phyloP scores from a whole-genome alignment of 2,329 filamentous ascomycete species.

The Colletotrichum sp. region DNA sequence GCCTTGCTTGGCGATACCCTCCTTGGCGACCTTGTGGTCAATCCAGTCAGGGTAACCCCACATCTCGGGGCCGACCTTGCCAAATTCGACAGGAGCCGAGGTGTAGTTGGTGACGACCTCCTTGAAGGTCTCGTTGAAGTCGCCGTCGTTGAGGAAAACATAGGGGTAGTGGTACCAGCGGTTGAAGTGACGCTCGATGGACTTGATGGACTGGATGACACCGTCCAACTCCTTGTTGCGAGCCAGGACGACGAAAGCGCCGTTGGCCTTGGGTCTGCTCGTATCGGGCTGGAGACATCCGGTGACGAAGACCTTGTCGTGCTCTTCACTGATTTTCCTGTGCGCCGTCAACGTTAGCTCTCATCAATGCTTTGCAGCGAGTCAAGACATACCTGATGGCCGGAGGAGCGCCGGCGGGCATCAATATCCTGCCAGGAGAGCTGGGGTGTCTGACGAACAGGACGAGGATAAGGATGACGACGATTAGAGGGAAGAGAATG shows the following conservation, averaged over 20 bases:
- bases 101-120: conserved; percentile 89
- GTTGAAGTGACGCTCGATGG: conserved; percentile 98
- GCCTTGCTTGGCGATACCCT: conserved; percentile 95
- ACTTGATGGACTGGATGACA: conserved; percentile 96
- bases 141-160: conserved; percentile 96
- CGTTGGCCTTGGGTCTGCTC: conserved; percentile 83
- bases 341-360: conserved; percentile 16
- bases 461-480: conserved; percentile 88
- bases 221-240: conserved; percentile 96
- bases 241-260: conserved; percentile 93
- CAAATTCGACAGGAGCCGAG: conserved; percentile 88
- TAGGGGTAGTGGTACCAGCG: conserved; percentile 99
- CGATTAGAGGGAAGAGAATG: conserved; percentile 88
- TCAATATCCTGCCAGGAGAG: conserved; percentile 80
- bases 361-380: neutral
- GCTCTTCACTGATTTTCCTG: conserved; percentile 95
- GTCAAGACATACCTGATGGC: conserved; percentile 75
- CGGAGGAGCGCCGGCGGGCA: conserved; percentile 87
- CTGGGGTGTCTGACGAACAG: conserved; percentile 89
- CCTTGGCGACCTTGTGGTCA: conserved; percentile 89
- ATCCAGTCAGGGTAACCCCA: conserved; percentile 99
- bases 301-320: conserved; percentile 95
- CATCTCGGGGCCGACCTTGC: conserved; percentile 87
- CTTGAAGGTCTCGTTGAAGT: conserved; percentile 95
- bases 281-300: conserved; percentile 87